A percentile compares a stretch with the other conserved stretches of the same genome.
Evolutionary conservation across 2,329 filamentous ascomycete species (phyloP).

Genomic region (Penicillium brevicompactum): DNA sequence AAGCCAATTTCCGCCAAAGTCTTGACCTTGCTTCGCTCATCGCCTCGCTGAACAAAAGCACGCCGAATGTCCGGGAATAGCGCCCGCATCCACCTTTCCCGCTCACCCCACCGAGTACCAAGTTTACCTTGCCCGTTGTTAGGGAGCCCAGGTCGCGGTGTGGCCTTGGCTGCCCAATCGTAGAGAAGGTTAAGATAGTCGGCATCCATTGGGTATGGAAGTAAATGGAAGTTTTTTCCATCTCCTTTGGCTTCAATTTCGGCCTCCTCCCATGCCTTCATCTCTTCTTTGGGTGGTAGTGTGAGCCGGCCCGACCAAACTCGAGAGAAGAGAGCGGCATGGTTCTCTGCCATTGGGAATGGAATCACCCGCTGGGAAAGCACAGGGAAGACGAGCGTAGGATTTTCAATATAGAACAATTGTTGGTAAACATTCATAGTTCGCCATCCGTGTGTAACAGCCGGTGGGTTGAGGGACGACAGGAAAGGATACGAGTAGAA

Average conservation of each 20-base stretch:
- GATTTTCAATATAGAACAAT: slow-evolving; percentile 72
- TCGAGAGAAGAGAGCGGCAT: slow-evolving; percentile 74
- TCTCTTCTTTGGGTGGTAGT: slow-evolving; percentile 65
- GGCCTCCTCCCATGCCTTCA: slow-evolving; percentile 67
- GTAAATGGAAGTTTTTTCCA: slow-evolving; percentile 56
- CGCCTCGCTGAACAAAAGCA: slow-evolving; percentile 68
- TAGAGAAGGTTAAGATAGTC: slow-evolving; percentile 50
- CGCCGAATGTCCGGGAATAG: slow-evolving; percentile 70
- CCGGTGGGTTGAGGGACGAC: slow-evolving; percentile 50
- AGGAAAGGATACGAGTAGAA: slow-evolving; percentile 81
- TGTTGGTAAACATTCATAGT: slow-evolving; percentile 77
- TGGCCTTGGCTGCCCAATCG: slow-evolving; percentile 44
- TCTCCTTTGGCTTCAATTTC: slow-evolving; percentile 47
- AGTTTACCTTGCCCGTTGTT: slow-evolving; percentile 61
- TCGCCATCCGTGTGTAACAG: slow-evolving; percentile 69
- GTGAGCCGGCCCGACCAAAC: slow-evolving; percentile 72
- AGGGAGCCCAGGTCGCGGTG: slow-evolving; percentile 39
- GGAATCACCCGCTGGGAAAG: slow-evolving; percentile 85
- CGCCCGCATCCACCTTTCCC: slow-evolving; percentile 71
- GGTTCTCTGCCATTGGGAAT: slow-evolving; percentile 77
- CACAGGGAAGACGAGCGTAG: slow-evolving; percentile 75
- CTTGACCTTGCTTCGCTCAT: slow-evolving; percentile 58
- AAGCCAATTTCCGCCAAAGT: slow-evolving; percentile 74
- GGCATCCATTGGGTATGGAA: slow-evolving; percentile 53
- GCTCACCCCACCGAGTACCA: slow-evolving; percentile 71